Conservation (phyloP, 2,329 filamentous ascomycete species). For the Phoma sp. region DNA sequence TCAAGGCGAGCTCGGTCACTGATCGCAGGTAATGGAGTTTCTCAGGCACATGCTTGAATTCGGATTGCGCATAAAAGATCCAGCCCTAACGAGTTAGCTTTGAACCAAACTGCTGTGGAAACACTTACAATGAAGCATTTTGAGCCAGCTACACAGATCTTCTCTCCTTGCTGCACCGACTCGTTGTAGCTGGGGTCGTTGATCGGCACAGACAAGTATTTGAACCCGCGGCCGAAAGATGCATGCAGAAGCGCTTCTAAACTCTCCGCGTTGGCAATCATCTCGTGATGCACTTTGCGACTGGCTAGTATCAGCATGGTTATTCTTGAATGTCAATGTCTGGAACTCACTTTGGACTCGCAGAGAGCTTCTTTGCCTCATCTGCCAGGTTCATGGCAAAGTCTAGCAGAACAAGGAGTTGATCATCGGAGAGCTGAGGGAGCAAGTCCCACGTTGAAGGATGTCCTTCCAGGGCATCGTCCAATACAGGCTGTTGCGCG, state of each 20-base stretch:
- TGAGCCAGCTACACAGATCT: conserved; percentile 43
- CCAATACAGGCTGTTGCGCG: conserved; percentile 55
- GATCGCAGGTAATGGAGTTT: conserved; percentile 67
- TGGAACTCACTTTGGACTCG: conserved; percentile 56
- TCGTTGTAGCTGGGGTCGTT: conserved; percentile 33
- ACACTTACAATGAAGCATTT: conserved; percentile 44
- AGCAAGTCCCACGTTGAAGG: conserved; percentile 56
- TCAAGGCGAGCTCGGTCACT: conserved; percentile 66
- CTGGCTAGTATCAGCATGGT: conserved; percentile 26
- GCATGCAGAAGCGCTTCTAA: conserved; percentile 58
- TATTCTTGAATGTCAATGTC: background rate
- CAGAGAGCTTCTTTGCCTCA: conserved; percentile 73
- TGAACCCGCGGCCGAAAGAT: conserved; percentile 46
- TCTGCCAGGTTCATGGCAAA: conserved; percentile 71
- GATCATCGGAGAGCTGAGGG: conserved; percentile 56
- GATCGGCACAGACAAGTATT: conserved; percentile 39
- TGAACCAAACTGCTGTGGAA: background rate
- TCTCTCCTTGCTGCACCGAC: conserved; percentile 38
- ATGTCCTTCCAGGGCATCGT: conserved; percentile 57
- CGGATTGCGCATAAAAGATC: conserved; percentile 75
- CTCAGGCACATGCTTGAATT: conserved; percentile 64
- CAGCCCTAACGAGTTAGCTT: conserved; percentile 64
- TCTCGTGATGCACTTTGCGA: conserved; percentile 58
- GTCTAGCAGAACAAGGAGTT: conserved; percentile 68
- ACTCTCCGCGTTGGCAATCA: conserved; percentile 61